Evolutionary conservation across 192 early-diverging fungal genomes (phyloP), one percentile per base, ranked within the genome.

Genomic region (Radiomyces spectabilis): DNA sequence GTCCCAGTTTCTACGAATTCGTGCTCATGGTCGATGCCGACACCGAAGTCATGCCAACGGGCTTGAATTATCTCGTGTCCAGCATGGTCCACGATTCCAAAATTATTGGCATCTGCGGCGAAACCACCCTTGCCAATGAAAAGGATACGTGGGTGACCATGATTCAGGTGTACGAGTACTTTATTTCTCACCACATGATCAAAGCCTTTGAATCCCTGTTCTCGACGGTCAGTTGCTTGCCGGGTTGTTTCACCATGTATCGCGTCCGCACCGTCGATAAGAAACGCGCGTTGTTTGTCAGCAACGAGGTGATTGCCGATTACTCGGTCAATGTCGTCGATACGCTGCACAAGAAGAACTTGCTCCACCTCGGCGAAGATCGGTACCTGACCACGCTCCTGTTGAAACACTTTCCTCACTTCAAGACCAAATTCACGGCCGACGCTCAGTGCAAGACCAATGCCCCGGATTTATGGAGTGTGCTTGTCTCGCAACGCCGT

Each of bases 81-180:
- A 73, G 81, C 27, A 89, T 93, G 74, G 84, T 87, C 44, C 85
- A 91, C 61, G 95, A 99, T 70, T 79, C 82, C 43, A 90, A 92
- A 72, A 85, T 98, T 22, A 86, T 92, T 62, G 97, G 95, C 30
- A 78, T 93, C 21, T 97, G 94, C 66, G 97, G 97, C 59, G 97
- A 99, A 67, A 99, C 97, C 4, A 79, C 76, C 48, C 76, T 99
- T 53, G 79, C 89, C 18, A 98, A 97, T 65, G 92, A 95, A 66
- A 88, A 91, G 62, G 81, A 86, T 61, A 87, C 91, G n/a, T 97
- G 90, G 90, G 86, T 92, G 37, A 93, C 95, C 9, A 95, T 95
- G 93, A 97, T 99, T 73, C 95, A 98, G 63, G 92, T 99, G 38
- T 98, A 97, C 67, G 95, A 99, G 75, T 98, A 98, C 78, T 98